Conservation (phyloP, 1,284 basidiomycete genomes). For the Malassezia furfur region DNA sequence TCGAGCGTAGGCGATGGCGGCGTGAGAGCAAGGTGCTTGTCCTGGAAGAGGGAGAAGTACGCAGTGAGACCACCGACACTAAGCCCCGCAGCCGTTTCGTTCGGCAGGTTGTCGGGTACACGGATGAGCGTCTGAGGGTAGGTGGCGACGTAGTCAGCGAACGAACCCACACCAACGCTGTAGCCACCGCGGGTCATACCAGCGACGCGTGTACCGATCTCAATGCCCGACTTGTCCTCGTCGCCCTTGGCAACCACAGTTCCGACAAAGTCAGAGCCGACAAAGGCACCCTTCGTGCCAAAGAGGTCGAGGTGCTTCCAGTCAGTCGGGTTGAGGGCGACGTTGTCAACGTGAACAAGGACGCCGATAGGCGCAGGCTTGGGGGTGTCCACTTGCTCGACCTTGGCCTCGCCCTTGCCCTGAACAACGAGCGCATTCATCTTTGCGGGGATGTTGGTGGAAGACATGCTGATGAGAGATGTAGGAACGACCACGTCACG, state of each 20-base stretch:
- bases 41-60: conserved; percentile 12
- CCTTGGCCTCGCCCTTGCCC: conserved; percentile 22
- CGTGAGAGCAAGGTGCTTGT: conserved; percentile 19
- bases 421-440: conserved; percentile 34
- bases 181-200: conserved; percentile 52
- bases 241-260: conserved; percentile 52
- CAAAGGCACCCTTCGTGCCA: conserved; percentile 48
- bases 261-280: conserved; percentile 59
- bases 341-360: conserved; percentile 26
- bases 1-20: conserved; percentile 20
- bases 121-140: conserved; percentile 24
- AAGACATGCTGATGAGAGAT: not conserved
- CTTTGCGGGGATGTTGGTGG: conserved; percentile 3
- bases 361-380: conserved; percentile 25
- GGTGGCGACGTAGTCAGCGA: conserved; percentile 47
- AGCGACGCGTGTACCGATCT: conserved; percentile 56
- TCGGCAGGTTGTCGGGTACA: conserved; percentile 28
- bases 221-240: conserved; percentile 37
- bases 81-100: conserved; percentile 24
- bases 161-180: conserved; percentile 43
- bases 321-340: conserved; percentile 45
- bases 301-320: conserved; percentile 48
- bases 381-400: conserved; percentile 31
- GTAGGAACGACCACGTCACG: not conserved
- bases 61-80: conserved; percentile 40